A percentile compares a stretch with the other conserved stretches of the same genome.
These are phyloP conservation scores for Pterocarpus macrocarpus DNA, from an alignment of 306 rosid genomes.

Conservation along the genomic window DNA sequence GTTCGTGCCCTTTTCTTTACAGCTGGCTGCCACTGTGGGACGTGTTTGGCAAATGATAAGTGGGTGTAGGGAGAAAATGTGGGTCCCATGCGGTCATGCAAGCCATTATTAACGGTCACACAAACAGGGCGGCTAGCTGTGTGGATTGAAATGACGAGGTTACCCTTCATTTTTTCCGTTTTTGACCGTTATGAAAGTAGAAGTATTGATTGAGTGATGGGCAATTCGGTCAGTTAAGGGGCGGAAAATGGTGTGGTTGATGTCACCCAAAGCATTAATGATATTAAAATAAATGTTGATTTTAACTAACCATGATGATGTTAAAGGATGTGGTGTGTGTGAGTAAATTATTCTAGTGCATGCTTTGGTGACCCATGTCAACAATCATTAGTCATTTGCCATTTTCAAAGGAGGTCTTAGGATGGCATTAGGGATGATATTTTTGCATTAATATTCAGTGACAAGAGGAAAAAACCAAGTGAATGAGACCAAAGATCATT, in stretches of 20 bases:
- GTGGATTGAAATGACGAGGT: neutral
- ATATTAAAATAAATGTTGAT: neutral
- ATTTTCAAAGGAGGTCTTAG: neutral
- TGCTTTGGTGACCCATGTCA: neutral
- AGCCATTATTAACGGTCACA: constrained; percentile 56
- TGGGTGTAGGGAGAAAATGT: constrained; percentile 33
- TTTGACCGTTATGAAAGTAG: neutral
- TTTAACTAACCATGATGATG: constrained; percentile 12
- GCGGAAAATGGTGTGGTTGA: neutral
- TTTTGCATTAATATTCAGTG: too few species aligned
- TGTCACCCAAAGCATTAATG: neutral
- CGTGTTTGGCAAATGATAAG: constrained; percentile 37
- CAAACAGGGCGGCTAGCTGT: constrained; percentile 16
- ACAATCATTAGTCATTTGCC: neutral
- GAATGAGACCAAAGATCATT: neutral
- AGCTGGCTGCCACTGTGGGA: constrained; percentile 46
- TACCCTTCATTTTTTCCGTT: constrained; percentile 25
- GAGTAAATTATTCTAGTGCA: constrained; percentile 7
- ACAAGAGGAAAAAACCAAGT: neutral
- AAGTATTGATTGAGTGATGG: constrained; percentile 4
- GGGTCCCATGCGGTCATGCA: constrained; percentile 51
- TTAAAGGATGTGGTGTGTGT: neutral
- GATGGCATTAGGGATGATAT: neutral
- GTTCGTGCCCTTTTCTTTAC: constrained; percentile 22
- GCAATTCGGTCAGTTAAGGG: constrained; percentile 22